A percentile compares a stretch with the other conserved stretches of the same genome.
Conservation (phyloP, 148 eudicot genomes). For the Agrostemma githago region DNA sequence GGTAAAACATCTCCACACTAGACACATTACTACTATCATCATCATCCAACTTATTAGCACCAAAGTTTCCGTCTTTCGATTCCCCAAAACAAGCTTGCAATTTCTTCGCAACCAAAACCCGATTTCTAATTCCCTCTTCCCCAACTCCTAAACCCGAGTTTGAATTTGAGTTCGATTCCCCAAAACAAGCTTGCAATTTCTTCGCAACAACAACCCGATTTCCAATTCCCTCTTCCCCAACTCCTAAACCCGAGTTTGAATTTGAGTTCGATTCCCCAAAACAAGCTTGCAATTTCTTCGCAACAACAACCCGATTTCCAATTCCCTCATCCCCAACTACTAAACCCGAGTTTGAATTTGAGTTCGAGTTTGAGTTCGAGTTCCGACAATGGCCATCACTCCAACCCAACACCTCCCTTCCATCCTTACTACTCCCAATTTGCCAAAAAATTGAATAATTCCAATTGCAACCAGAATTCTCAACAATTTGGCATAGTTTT, state of each 20-base stretch:
- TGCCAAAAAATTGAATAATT: conserved; percentile 86
- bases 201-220: conserved; percentile 46
- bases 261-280: conserved; percentile 41
- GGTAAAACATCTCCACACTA: conserved; percentile 71
- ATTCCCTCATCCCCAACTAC: conserved; percentile 17
- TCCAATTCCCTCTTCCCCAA: conserved; percentile 25
- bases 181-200: conserved; percentile 56
- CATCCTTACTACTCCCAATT: conserved; percentile 59
- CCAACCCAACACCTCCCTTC: conserved; percentile 79
- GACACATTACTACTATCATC: conserved; percentile 33
- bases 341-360: not conserved
- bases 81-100: conserved; percentile 61
- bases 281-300: conserved; percentile 47
- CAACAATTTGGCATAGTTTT: conserved; percentile 57
- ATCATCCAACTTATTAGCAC: conserved; percentile 36
- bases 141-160: conserved; percentile 7
- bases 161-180: conserved; percentile 30
- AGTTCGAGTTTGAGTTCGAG: conserved; percentile 25
- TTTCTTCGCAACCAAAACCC: conserved; percentile 48
- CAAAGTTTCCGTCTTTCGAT: conserved; percentile 28
- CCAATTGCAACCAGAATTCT: conserved; percentile 76
- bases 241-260: conserved; percentile 1
- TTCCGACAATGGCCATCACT: conserved; percentile 75
- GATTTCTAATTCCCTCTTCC: conserved; percentile 33
- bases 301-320: conserved; percentile 50